A percentile compares a stretch with the other conserved stretches of the same genome.
Conservation (phyloP, 352 stramenopile genomes). For the Globisporangium lucens region DNA sequence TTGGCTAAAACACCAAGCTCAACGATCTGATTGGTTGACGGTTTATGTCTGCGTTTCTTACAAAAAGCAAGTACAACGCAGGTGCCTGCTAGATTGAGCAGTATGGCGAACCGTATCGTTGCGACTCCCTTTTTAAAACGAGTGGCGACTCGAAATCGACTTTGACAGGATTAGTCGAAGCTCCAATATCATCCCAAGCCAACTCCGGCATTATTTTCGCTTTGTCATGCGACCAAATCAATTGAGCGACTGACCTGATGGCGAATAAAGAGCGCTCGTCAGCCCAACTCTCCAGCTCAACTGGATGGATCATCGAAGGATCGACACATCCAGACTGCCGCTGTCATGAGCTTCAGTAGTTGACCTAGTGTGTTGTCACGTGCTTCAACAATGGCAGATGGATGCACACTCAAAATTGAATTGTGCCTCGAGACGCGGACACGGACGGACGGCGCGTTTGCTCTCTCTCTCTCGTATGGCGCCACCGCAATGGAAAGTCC, state of each 20-base stretch:
- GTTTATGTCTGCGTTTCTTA: too few relatives aligned
- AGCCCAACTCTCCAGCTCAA: neutral
- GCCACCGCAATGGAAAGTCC: neutral
- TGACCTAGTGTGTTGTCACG: neutral
- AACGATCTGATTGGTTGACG: too few relatives aligned
- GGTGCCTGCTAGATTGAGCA: neutral
- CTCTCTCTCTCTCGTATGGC: neutral
- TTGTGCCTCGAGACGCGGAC: neutral
- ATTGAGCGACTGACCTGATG: neutral
- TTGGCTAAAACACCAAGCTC: neutral
- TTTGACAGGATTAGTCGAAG: slow-evolving; percentile 4
- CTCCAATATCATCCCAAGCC: too few relatives aligned
- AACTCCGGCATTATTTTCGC: neutral
- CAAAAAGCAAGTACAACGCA: too few relatives aligned
- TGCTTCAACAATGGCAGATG: neutral
- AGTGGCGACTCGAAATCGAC: neutral
- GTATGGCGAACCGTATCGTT: neutral
- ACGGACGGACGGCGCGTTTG: neutral
- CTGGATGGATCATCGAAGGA: neutral
- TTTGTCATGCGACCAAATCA: neutral
- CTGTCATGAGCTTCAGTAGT: neutral
- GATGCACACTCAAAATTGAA: neutral
- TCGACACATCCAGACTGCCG: neutral
- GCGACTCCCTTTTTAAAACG: neutral
- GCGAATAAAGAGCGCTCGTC: neutral